phyloP scores from a whole-genome alignment of 208 protist genomes.

The Trypanosoma melophagium region DNA sequence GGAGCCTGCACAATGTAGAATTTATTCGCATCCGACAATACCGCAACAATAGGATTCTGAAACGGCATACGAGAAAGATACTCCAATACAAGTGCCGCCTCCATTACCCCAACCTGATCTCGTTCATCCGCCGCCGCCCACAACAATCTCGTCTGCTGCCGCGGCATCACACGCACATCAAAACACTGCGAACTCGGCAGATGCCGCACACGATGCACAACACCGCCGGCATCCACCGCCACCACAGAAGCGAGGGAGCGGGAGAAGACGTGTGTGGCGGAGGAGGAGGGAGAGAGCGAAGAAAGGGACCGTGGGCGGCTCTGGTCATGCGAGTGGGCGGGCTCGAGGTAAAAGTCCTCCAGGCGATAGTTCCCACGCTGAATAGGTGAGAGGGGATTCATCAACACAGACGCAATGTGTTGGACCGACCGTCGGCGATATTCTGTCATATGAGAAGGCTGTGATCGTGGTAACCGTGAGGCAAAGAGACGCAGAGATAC shows the following conservation, averaged over 20 bases:
- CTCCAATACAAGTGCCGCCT: slow-evolving; percentile 77
- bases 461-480: slow-evolving; percentile 37
- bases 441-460: no score
- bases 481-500: slow-evolving; percentile 56
- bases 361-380: neutral
- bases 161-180: slow-evolving; percentile 77
- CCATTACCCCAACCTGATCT: slow-evolving; percentile 44
- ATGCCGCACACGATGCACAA: slow-evolving; percentile 66
- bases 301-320: neutral
- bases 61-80: slow-evolving; percentile 77
- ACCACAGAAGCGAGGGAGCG: slow-evolving; percentile 37
- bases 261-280: neutral
- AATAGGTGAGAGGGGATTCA: slow-evolving; percentile 1
- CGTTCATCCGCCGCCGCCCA: slow-evolving; percentile 14
- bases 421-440: slow-evolving; percentile 6
- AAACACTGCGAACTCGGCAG: slow-evolving; percentile 72
- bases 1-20: slow-evolving; percentile 85
- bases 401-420: slow-evolving; percentile 8
- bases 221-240: slow-evolving; percentile 60
- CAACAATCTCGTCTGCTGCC: slow-evolving; percentile 52
- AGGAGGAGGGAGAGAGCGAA: neutral
- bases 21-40: slow-evolving; percentile 71
- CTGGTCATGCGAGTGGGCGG: neutral
- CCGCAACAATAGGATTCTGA: slow-evolving; percentile 63
- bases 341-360: slow-evolving; percentile 12